Conservation (phyloP, 2,329 filamentous ascomycete species). For the Alternaria conjuncta region DNA sequence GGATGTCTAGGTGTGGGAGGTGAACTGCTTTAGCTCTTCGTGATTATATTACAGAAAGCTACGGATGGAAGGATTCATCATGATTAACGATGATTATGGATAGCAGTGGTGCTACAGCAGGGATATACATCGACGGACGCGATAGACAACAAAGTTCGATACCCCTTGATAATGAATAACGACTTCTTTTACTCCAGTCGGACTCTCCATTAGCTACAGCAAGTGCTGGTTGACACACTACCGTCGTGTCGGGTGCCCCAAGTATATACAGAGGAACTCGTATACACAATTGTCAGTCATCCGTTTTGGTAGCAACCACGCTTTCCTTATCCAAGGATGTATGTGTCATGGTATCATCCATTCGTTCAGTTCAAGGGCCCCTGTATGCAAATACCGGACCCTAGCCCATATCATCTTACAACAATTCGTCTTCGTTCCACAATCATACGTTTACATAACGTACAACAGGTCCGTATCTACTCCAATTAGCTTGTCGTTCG, state of each 20-base stretch:
- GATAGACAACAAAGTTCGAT: neutral
- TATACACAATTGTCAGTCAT: neutral
- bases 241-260: neutral
- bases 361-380: neutral
- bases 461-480: constrained; percentile 26
- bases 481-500: neutral
- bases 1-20: neutral
- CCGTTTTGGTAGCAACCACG: neutral
- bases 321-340: neutral
- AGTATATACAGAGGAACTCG: neutral
- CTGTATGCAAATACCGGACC: neutral
- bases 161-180: neutral
- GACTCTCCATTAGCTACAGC: neutral
- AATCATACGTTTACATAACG: constrained; percentile 15
- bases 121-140: neutral
- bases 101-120: neutral
- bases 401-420: neutral
- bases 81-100: neutral
- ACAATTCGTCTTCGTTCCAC: neutral
- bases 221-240: neutral
- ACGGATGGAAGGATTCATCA: neutral
- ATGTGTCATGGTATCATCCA: neutral
- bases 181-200: neutral
- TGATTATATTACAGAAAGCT: neutral
- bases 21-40: neutral